A percentile compares a stretch with the other conserved stretches of the same genome.
These are phyloP conservation scores for Botrytis porri DNA, from an alignment of 2,329 filamentous ascomycete genomes.

Conservation along the genomic window DNA sequence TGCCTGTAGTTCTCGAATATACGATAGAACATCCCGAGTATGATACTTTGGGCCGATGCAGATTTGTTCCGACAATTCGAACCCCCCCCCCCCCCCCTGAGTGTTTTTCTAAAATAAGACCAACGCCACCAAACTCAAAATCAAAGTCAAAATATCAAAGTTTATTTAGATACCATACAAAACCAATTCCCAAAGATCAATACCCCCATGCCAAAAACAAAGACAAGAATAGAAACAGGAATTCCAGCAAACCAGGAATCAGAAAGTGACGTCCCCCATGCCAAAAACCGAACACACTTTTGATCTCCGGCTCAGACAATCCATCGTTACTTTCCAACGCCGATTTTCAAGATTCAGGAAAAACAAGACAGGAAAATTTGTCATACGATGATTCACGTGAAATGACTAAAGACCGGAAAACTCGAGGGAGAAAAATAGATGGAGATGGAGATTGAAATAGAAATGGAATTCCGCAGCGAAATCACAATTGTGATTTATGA, in stretches of 20 bases:
- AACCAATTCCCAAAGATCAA: background rate
- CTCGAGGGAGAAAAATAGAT: background rate
- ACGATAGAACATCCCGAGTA: background rate
- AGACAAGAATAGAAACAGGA: background rate
- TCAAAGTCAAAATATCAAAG: background rate
- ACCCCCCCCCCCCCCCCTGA: background rate
- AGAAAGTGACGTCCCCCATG: background rate
- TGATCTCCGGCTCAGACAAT: background rate
- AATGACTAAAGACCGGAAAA: background rate
- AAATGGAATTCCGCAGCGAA: background rate
- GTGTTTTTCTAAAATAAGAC: background rate
- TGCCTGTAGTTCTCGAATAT: background rate
- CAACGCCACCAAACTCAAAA: background rate
- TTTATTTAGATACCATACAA: background rate
- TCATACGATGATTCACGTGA: background rate
- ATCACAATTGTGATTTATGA: background rate
- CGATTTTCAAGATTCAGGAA: background rate
- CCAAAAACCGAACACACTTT: background rate
- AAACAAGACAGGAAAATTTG: background rate
- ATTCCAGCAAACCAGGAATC: background rate
- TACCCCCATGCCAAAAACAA: background rate
- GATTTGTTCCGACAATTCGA: background rate
- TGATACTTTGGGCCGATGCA: background rate
- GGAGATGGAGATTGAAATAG: background rate
- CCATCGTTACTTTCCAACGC: background rate